Evolutionary conservation across 306 rosid genomes (phyloP).

Genomic region (Bauhinia variegata): DNA sequence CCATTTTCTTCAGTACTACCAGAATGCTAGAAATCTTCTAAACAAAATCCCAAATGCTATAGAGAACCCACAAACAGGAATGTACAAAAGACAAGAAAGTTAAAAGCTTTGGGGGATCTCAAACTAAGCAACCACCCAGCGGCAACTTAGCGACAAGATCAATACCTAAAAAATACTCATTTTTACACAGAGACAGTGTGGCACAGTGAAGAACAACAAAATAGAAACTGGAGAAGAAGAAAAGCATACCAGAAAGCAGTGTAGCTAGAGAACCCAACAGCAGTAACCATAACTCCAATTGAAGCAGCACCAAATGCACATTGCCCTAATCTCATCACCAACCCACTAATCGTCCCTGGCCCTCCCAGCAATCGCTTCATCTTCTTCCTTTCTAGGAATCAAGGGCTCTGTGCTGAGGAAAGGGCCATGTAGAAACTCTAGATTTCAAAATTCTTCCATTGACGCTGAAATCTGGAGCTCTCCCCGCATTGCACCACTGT

Average conservation of each 20-base stretch:
- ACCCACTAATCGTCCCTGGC: constrained; percentile 81
- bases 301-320: constrained; percentile 75
- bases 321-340: constrained; percentile 73
- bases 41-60: not conserved
- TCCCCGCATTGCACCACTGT: constrained; percentile 6
- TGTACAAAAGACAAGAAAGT: not conserved
- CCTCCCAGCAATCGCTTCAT: constrained; percentile 75
- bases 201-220: not conserved
- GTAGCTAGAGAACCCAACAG: constrained; percentile 65
- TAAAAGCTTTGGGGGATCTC: too few relatives aligned
- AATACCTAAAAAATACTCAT: not conserved
- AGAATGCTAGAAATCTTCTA: not conserved
- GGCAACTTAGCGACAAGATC: not conserved
- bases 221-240: not conserved
- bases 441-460: constrained; percentile 41
- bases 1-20: not conserved
- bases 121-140: not conserved
- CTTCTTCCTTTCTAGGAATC: constrained; percentile 24
- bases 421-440: constrained; percentile 47
- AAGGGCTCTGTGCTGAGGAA: constrained; percentile 33
- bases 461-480: not conserved
- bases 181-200: not conserved
- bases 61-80: not conserved
- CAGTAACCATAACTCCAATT: constrained; percentile 77
- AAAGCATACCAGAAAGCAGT: constrained; percentile 82